A percentile compares a stretch with the other conserved stretches of the same genome.
Evolutionary conservation across 2,329 filamentous ascomycete genomes (phyloP).

Genomic region (Aureobasidium subglaciale): DNA sequence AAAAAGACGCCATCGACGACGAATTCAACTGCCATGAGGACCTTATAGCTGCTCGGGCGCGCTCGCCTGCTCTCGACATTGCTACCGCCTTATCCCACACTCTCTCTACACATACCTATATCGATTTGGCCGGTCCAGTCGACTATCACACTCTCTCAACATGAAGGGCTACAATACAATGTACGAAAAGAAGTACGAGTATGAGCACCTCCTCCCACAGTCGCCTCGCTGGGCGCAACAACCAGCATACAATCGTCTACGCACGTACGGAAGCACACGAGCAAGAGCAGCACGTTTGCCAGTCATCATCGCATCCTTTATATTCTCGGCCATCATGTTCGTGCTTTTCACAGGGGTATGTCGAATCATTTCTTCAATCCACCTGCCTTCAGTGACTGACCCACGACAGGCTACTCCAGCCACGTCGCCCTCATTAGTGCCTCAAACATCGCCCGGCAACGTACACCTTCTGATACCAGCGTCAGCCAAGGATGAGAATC

Average conservation of each 20-base stretch:
- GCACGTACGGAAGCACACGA: constrained; percentile 5
- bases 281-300: background rate
- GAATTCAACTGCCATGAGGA: background rate
- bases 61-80: background rate
- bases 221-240: constrained; percentile 6
- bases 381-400: background rate
- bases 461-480: constrained; percentile 8
- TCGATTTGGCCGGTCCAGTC: constrained; percentile 5
- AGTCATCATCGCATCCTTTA: background rate
- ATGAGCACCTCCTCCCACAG: constrained; percentile 4
- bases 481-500: constrained; percentile 11
- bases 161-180: background rate
- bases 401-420: background rate
- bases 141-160: background rate
- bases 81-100: background rate
- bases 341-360: constrained; percentile 7
- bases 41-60: background rate
- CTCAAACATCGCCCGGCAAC: background rate
- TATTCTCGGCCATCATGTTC: background rate
- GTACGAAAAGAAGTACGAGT: constrained; percentile 9
- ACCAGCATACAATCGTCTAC: background rate
- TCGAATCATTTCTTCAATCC: background rate
- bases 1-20: background rate
- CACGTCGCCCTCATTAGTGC: background rate
- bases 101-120: background rate